Base-by-base conservation (phyloP, 2,329 filamentous ascomycete species). In the Ophiocordyceps camponoti-floridani region DNA sequence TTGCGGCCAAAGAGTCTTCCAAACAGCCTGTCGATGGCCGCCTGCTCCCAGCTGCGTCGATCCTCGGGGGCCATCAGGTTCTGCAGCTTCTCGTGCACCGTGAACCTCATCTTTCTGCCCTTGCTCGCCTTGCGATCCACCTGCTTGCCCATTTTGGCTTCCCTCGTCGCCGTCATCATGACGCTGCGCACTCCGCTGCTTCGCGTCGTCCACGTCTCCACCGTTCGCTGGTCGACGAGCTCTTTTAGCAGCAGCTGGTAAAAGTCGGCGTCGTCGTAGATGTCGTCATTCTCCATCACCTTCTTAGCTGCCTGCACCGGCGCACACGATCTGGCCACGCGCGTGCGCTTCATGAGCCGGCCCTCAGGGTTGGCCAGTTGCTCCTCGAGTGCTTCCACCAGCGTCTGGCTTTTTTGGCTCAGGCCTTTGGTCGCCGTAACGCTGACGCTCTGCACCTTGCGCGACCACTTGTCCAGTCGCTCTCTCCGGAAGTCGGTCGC, bases 31-130 rank as follows among this genome's bases (percentile, higher is more conserved):
- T 91, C 84, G 47, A 86, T 77, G 45, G 88, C 86, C 47, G 76
- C 73, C 51, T 82, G 77, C 49, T 84, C 83, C 91, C 91, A 98
- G 14, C 61, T 63, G 4, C 82, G 72, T 44, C 84, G 70, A 58
- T 94, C 84, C 59, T 95, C 86, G 0, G 87, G 80, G 11, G 88
- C 88, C 87, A 95, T 95, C 58, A 96, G 96, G 61, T 95, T 95
- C 65, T 94, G 85, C 56, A 98, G 63, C 68, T 96, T 96, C 67
- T 96, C 89, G 58, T 96, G 88, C 41, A 95, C 86, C 14, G 84
- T 91, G 63, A 89, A 98, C 37, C 86, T 74, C 72, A 98, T 75
- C 67, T 95, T 95, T 43, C 91, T 72, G 6, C 91, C 91, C 64
- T 96, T 96, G 59, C 85, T 94, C 0, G 91, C 91, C 59, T 88